Percentiles rank a stretch among this genome's conserved stretches.
phyloP scores from a whole-genome alignment of 768 basidiomycete species.

The Leccinum sublutescens region DNA sequence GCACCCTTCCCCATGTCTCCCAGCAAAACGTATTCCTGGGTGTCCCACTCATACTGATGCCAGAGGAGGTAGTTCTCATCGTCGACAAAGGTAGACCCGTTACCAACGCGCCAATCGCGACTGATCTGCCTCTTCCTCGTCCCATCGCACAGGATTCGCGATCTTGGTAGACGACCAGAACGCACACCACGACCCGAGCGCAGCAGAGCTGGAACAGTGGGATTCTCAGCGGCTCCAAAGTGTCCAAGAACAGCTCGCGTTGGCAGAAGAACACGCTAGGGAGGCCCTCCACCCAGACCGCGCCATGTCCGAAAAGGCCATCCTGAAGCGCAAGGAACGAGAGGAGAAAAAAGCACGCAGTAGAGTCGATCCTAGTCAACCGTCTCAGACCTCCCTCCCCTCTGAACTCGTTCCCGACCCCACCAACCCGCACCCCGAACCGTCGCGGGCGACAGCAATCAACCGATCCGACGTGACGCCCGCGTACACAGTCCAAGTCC shows the following conservation, averaged over 20 bases:
- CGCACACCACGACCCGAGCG: conserved; percentile 52
- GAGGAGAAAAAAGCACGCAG: conserved; percentile 44
- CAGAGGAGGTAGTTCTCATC: conserved; percentile 89
- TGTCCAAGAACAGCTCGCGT: conserved; percentile 47
- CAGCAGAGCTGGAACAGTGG: conserved; percentile 52
- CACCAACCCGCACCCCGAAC: neutral
- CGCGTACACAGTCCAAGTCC: conserved; percentile 59
- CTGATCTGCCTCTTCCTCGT: neutral
- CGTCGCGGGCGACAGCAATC: neutral
- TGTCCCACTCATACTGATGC: conserved; percentile 81
- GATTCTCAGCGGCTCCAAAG: conserved; percentile 45
- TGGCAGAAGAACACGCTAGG: conserved; percentile 49
- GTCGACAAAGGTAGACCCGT: conserved; percentile 67
- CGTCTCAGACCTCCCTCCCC: neutral
- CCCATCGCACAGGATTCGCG: conserved; percentile 58
- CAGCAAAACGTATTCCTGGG: conserved; percentile 98
- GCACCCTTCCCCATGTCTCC: conserved; percentile 90
- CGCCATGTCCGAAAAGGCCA: conserved; percentile 59
- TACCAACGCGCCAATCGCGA: neutral
- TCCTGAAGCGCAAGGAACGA: conserved; percentile 69
- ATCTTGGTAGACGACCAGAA: conserved; percentile 70
- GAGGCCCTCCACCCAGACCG: conserved; percentile 38
- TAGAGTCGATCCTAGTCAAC: conserved; percentile 8
- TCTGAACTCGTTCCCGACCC: neutral
- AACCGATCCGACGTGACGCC: neutral